Percentiles rank a stretch among this genome's conserved stretches.
phyloP scores from a whole-genome alignment of 1,284 basidiomycete genomes.

The Pascua sp. region DNA sequence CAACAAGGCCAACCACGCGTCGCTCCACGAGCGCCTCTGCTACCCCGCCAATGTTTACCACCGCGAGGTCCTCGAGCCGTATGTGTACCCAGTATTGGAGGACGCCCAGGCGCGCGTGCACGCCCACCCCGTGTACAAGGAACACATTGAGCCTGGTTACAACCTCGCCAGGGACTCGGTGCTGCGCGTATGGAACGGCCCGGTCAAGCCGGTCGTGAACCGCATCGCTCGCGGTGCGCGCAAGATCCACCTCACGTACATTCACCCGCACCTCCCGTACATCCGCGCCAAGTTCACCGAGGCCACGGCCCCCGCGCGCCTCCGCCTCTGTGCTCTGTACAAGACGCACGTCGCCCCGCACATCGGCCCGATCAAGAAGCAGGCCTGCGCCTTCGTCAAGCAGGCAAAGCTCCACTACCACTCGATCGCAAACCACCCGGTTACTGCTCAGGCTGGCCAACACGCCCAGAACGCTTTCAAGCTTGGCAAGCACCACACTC shows the following conservation, averaged over 20 bases:
- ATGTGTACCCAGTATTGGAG: slow-evolving; percentile 33
- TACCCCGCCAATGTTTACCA: slow-evolving; percentile 46
- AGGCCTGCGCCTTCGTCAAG: slow-evolving; percentile 20
- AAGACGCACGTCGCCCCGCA: slow-evolving; percentile 27
- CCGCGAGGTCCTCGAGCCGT: slow-evolving; percentile 33
- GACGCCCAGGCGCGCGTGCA: slow-evolving; percentile 22
- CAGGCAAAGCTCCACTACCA: slow-evolving; percentile 21
- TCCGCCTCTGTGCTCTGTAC: slow-evolving; percentile 25
- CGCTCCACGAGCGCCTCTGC: slow-evolving; percentile 37
- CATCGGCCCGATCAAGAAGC: slow-evolving; percentile 22
- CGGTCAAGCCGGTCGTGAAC: slow-evolving; percentile 37
- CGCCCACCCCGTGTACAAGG: slow-evolving; percentile 26
- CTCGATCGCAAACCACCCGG: slow-evolving; percentile 31
- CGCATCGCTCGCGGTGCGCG: slow-evolving; percentile 25
- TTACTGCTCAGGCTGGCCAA: slow-evolving; percentile 27
- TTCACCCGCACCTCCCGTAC: slow-evolving; percentile 43
- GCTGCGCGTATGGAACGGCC: slow-evolving; percentile 29
- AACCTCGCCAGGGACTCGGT: slow-evolving; percentile 6
- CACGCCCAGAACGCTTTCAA: slow-evolving; percentile 29
- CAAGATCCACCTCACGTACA: slow-evolving; percentile 37
- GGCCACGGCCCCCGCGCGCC: slow-evolving; percentile 33
- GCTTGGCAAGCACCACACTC: slow-evolving; percentile 21
- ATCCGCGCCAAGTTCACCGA: slow-evolving; percentile 28
- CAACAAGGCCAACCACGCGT: slow-evolving; percentile 16
- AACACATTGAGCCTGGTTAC: slow-evolving; percentile 29